Base-by-base conservation (phyloP, 148 eudicot species). In the Bassia scoparia region DNA sequence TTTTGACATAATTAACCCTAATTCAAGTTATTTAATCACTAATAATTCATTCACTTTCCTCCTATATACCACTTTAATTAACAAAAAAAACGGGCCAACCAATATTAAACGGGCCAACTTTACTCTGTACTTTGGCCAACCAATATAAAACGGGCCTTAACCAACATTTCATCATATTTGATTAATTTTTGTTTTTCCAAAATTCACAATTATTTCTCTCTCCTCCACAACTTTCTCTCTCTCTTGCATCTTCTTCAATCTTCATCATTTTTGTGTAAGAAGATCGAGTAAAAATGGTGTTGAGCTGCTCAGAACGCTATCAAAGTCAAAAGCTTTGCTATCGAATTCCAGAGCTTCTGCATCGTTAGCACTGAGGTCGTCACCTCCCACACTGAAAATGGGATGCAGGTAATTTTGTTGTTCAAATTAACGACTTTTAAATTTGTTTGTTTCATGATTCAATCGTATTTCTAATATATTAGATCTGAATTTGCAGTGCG, bases 301-400 rank as follows among this genome's bases (percentile, higher is more conserved):
- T 83, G 54, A 86, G 84, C 74, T 89, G 73, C 71, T 86, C 9
- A 82, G 84, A 78, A 66, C 78, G 69, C 76, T 86, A 70, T 80
- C 76, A 1, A 69, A 74, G 74, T 77, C 88, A 10, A 67, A 66
- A 41, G 46, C 70, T 60, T 26, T 73, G 46, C 67, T 81, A 34
- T 76, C 86, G 62, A 80, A 77, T 34, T 61, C 77, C 2, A 86
- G 92, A 66, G 70, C 61, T 49, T 89, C 70, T 67, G 79, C 69
- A 62, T 81, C 73, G 86, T 86, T 54, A 80, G 76, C 79, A 74
- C 76, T 72, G 93, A 86, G 71, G 70, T 89, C 74, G 17, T 74
- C 83, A 89, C 86, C 76, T 76, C 87, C 77, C 97, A 92, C 82
- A 92, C 96, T 43, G 88, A 80, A 27, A 92, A 92, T 80, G 89